A percentile compares a stretch with the other conserved stretches of the same genome.
phyloP scores from a whole-genome alignment of 1,284 basidiomycete genomes.

The Tylopilus orsonianus region DNA sequence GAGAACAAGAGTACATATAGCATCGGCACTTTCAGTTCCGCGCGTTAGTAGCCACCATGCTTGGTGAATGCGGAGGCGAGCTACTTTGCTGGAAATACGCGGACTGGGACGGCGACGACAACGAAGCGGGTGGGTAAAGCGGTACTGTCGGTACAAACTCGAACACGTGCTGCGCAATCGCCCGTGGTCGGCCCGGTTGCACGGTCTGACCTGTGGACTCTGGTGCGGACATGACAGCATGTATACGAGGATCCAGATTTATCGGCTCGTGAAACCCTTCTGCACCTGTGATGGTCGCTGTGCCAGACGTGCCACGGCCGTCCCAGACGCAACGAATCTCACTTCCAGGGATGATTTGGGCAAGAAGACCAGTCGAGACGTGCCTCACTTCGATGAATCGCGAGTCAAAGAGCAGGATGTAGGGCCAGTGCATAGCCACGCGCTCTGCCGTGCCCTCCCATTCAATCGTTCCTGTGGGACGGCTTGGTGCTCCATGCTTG shows the following conservation, averaged over 20 bases:
- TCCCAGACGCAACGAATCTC: slow-evolving; percentile 90
- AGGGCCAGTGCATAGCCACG: slow-evolving; percentile 86
- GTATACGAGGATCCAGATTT: slow-evolving; percentile 70
- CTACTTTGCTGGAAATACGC: slow-evolving; percentile 61
- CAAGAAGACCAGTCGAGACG: slow-evolving; percentile 78
- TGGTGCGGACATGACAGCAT: slow-evolving; percentile 68
- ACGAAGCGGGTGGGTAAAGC: slow-evolving; percentile 58
- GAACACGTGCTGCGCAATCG: slow-evolving; percentile 73
- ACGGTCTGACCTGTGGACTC: slow-evolving; percentile 42
- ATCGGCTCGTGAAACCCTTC: slow-evolving; percentile 41
- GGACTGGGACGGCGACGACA: slow-evolving; percentile 62
- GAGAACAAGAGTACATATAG: not conserved
- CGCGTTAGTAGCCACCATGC: slow-evolving; percentile 20
- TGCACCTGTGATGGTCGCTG: slow-evolving; percentile 28
- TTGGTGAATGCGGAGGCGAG: slow-evolving; percentile 63
- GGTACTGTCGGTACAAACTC: slow-evolving; percentile 79
- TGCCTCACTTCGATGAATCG: slow-evolving; percentile 94
- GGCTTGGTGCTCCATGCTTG: slow-evolving; percentile 83
- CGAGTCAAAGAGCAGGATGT: slow-evolving; percentile 87
- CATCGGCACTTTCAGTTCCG: slow-evolving; percentile 22
- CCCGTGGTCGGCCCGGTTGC: slow-evolving; percentile 39
- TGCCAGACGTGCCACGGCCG: slow-evolving; percentile 58
- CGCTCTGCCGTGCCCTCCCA: slow-evolving; percentile 93
- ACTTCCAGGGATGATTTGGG: slow-evolving; percentile 84
- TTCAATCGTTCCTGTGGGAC: slow-evolving; percentile 75